Evolutionary conservation across 331 rosid species (phyloP).

Genomic region (Cydonia oblonga): DNA sequence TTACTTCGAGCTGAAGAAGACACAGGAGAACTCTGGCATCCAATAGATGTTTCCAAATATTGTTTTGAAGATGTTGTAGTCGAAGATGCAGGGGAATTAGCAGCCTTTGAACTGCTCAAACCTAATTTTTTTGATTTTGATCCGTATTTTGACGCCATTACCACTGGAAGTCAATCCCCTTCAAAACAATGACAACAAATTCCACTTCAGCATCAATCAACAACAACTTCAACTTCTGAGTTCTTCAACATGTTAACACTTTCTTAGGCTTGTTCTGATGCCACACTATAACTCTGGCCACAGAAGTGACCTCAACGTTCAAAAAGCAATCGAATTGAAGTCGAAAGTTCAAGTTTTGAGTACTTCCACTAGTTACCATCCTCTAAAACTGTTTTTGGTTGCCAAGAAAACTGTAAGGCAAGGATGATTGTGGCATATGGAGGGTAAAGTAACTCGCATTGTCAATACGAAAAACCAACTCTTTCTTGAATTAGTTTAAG

Average conservation of each 20-base stretch:
- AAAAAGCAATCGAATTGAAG: neutral
- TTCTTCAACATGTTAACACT: neutral
- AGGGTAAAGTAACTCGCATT: neutral
- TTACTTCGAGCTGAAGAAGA: slow-evolving; percentile 88
- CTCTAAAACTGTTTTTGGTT: neutral
- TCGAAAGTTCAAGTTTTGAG: neutral
- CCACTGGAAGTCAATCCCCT: slow-evolving; percentile 32
- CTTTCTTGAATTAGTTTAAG: neutral
- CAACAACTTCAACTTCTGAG: neutral
- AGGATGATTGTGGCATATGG: neutral
- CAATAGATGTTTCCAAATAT: slow-evolving; percentile 57
- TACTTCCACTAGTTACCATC: neutral
- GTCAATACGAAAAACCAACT: neutral
- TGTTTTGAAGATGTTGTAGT: slow-evolving; percentile 83
- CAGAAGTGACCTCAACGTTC: neutral
- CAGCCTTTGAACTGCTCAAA: slow-evolving; percentile 32
- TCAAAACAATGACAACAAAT: slow-evolving; percentile 15
- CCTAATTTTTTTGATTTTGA: slow-evolving; percentile 38
- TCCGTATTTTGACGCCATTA: slow-evolving; percentile 73
- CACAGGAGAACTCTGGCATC: slow-evolving; percentile 88
- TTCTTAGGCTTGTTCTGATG: neutral
- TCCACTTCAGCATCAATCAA: neutral
- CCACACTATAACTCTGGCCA: slow-evolving; percentile 1
- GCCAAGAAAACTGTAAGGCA: neutral
- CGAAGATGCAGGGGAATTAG: slow-evolving; percentile 71